Percentiles rank a stretch among this genome's conserved stretches.
These are phyloP conservation scores for Talaromyces stipitatus DNA, from an alignment of 495 filamentous ascomycete genomes.

Conservation along the genomic window DNA sequence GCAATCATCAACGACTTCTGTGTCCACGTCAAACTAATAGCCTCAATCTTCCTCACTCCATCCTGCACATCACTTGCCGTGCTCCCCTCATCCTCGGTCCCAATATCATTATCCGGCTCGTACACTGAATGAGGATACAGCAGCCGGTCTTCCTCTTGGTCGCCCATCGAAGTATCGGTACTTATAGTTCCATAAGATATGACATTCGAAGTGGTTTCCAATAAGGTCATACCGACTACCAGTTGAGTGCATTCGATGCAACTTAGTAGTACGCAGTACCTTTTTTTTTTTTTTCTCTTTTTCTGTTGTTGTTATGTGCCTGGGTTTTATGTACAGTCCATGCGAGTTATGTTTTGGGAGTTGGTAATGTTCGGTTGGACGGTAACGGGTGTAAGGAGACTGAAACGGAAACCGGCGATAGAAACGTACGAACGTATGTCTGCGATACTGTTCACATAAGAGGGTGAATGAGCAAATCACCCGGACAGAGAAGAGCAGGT, in stretches of 20 bases:
- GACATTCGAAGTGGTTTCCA: not conserved
- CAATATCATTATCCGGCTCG: conserved; percentile 9
- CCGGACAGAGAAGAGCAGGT: no score
- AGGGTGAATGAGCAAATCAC: not conserved
- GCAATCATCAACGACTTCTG: conserved; percentile 42
- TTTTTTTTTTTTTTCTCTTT: not conserved
- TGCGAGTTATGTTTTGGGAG: conserved; percentile 14
- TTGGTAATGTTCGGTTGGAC: conserved; percentile 7
- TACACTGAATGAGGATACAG: conserved; percentile 23
- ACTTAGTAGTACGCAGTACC: not conserved
- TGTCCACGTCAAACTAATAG: conserved; percentile 50
- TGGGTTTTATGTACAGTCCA: conserved; percentile 7
- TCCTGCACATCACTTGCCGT: conserved; percentile 37
- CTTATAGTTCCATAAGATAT: conserved; percentile 34
- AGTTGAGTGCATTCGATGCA: not conserved
- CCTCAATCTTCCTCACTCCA: conserved; percentile 50
- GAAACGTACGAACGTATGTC: not conserved
- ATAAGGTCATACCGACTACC: conserved; percentile 6
- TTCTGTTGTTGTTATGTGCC: no score
- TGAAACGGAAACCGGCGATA: not conserved
- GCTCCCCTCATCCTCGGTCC: not conserved
- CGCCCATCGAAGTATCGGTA: conserved; percentile 15
- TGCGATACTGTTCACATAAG: not conserved
- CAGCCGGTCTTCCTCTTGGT: conserved; percentile 28
- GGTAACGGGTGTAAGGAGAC: not conserved